Conservation (phyloP, 1,139 yeast genomes). For the Blastobotrys raffinosifermentans region DNA sequence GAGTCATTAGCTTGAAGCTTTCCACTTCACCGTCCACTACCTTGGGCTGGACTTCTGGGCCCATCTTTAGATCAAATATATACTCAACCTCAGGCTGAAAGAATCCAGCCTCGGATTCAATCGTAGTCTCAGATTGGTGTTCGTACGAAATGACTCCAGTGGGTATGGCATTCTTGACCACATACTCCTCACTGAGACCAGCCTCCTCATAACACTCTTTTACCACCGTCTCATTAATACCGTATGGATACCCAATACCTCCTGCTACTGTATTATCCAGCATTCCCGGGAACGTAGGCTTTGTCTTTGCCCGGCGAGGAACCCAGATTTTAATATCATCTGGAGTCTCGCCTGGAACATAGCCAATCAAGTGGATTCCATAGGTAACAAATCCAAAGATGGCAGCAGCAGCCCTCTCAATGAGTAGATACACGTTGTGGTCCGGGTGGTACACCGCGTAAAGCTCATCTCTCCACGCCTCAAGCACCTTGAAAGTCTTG, state of each 20-base stretch:
- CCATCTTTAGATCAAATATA: conserved; percentile 64
- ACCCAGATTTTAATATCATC: conserved; percentile 67
- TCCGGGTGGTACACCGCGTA: conserved; percentile 63
- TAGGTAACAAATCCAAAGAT: conserved; percentile 81
- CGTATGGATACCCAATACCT: conserved; percentile 80
- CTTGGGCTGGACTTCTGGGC: conserved; percentile 45
- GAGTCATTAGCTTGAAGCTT: conserved; percentile 55
- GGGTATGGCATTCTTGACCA: conserved; percentile 40
- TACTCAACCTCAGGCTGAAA: conserved; percentile 89
- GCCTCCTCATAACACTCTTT: conserved; percentile 94
- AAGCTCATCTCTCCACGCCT: conserved; percentile 86
- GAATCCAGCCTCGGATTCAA: conserved; percentile 42
- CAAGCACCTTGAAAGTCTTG: conserved; percentile 39
- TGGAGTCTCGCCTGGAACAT: conserved; percentile 41
- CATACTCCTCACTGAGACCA: conserved; percentile 54
- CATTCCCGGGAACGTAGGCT: conserved; percentile 86
- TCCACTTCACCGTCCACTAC: conserved; percentile 89
- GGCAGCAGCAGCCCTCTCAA: conserved; percentile 80
- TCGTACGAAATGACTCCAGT: conserved; percentile 71
- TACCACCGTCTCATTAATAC: conserved; percentile 65
- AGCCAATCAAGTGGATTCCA: conserved; percentile 86
- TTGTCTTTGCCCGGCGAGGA: conserved; percentile 69
- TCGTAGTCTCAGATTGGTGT: conserved; percentile 30
- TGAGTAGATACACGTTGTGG: conserved; percentile 50
- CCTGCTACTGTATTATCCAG: conserved; percentile 95